Evolutionary conservation across 139 green algal genomes (phyloP), one percentile per base, ranked within the genome.

Genomic region (Chlorella sp.): DNA sequence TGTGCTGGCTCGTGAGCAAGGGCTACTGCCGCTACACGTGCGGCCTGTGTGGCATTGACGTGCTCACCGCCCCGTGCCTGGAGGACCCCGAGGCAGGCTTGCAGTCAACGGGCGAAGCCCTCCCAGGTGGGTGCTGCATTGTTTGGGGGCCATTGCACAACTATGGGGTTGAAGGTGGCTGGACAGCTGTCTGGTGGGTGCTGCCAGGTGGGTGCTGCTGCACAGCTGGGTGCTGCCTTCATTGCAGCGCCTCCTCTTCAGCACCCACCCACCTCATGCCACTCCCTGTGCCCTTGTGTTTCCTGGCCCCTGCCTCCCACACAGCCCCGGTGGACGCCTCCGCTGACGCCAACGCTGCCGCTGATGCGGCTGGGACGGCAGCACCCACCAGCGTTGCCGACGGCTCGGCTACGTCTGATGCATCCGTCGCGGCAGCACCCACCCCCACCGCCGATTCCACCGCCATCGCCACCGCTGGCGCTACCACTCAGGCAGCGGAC

Each of bases 1-100:
- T 83, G 42, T 71, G 85, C 30, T 88, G 68, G 80, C 78, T 90
- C 53, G 36, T 81, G 42, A 26, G 64, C 24, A 76, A 83, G 42
- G 79, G 71, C 42, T 92, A 83, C 80, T 92, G 90, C 80, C 66
- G 39, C 24, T 36, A 39, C 34, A 90, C 85, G 42, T 92, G 90
- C 53, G 90, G 90, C 34, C 40, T 60, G 30, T 92, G 90, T 68
- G 42, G 61, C 36, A 37, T 61, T 2, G 32, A 87, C 83, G 30
- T 87, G 21, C n/a, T 2, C 32, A 57, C 81, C 9, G 53, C n/a
- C 1, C 15, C 53, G 28, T 71, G 53, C 53, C 37, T 34, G 16
- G 32, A 28, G 9, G 81, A 71, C 22, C 14, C 81, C 24, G n/a
- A 75, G 32, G 81, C 57, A 1, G 21, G 32, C 81, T n/a, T 32